Evolutionary conservation across 768 basidiomycete species (phyloP), one percentile per base, ranked within the genome.

Genomic region (Naganishia vishniacii): DNA sequence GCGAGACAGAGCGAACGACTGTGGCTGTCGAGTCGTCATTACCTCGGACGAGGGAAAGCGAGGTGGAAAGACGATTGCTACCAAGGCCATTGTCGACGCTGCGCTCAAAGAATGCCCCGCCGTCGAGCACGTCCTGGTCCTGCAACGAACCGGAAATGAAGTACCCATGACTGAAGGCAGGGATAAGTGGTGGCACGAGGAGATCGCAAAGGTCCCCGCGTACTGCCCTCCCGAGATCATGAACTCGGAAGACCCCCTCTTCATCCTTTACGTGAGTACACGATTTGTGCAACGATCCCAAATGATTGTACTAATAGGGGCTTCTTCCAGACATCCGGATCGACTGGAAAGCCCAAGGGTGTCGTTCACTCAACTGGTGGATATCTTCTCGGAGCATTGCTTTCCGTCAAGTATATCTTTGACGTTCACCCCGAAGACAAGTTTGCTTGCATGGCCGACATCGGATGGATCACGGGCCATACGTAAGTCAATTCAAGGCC

Each of bases 381-480:
- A 13, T 99, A 98, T 80, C 85, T 94, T 64, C 88, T 98, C 59
- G 85, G 93, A 70, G 91, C 90, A 0, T 85, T 90, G 0, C 74
- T 97, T 65, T 93, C 94, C 26, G 85, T 95, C 77, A 95, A 97
- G 80, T 97, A 94, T 77, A 90, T 95, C 67, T 99, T 97, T 74
- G 94, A 99, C 76, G 84, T 97, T 23, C 94, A 99, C 78, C 86
- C 88, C n/a, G 91, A 89, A 65, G 94, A 97, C 80, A 86, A 83
- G 69, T 97, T 93, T 77, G 95, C 87, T 1, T 98, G 94, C 81
- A 92, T 97, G 93, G 94, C 94, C 63, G 94, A 99, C 74, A 83
- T 99, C 59, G 94, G 94, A 71, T 98, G 94, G 94, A 94, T 98
- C 80, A 98, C 94, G 2, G 93, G 93, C 18, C 91, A 95, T 79